Conservation (phyloP, 2,329 filamentous ascomycete genomes). For the Coniochaeta sp. region DNA sequence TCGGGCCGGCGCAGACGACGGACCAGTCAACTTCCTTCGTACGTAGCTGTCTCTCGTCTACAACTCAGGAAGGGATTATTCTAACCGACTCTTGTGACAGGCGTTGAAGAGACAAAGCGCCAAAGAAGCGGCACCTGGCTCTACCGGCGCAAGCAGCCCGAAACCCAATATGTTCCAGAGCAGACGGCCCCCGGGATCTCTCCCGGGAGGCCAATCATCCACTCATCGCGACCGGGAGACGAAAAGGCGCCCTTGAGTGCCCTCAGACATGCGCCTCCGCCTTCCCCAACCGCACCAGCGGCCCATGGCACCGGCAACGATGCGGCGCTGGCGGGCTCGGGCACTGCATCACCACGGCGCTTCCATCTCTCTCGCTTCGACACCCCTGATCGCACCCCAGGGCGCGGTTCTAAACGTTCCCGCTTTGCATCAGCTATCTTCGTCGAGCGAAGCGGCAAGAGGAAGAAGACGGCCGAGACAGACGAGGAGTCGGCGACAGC, state of each 20-base stretch:
- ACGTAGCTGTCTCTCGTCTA: constrained; percentile 16
- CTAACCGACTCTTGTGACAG: constrained; percentile 19
- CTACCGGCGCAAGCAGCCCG: constrained; percentile 44
- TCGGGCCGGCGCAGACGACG: constrained; percentile 39
- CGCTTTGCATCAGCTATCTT: constrained; percentile 16
- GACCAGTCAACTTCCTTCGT: constrained; percentile 51
- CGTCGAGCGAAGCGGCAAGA: constrained; percentile 15
- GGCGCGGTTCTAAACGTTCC: constrained; percentile 12
- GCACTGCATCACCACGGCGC: constrained; percentile 9
- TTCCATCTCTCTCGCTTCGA: constrained; percentile 16
- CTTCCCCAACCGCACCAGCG: constrained; percentile 9
- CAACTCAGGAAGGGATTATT: not conserved
- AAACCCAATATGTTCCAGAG: constrained; percentile 20
- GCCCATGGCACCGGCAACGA: constrained; percentile 4
- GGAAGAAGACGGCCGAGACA: not conserved
- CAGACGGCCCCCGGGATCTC: constrained; percentile 15
- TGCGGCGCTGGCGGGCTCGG: not conserved
- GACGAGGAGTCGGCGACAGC: not conserved
- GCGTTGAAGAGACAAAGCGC: constrained; percentile 48
- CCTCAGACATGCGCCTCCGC: not conserved
- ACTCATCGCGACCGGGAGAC: constrained; percentile 35
- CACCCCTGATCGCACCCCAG: constrained; percentile 8
- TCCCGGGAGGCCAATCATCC: constrained; percentile 35
- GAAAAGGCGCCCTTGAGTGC: constrained; percentile 18
- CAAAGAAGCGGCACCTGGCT: constrained; percentile 46